These are phyloP conservation scores for Ceratonia siliqua DNA, from an alignment of 306 rosid species.

Conservation along the genomic window DNA sequence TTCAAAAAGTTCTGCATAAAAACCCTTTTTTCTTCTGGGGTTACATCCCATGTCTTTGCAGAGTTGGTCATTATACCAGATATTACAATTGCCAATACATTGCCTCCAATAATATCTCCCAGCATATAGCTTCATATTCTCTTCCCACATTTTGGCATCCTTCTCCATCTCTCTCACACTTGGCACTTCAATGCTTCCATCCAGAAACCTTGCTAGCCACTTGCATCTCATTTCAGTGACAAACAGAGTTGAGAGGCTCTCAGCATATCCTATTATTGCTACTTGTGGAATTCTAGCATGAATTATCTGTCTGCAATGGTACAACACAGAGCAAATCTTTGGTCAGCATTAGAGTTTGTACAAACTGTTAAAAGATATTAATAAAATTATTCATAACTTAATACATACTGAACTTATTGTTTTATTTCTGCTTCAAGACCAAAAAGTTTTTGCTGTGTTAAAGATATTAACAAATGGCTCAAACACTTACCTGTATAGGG, in stretches of 20 bases:
- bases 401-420: too few relatives aligned
- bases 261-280: conserved; percentile 49
- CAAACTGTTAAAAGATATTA: too few relatives aligned
- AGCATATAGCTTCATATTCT: conserved; percentile 28
- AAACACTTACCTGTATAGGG: conserved; percentile 50
- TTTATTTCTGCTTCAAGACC: too few relatives aligned
- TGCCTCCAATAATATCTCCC: conserved; percentile 34
- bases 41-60: conserved; percentile 54
- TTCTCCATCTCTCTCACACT: conserved; percentile 50
- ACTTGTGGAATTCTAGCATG: conserved; percentile 47
- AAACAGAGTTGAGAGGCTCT: conserved; percentile 39
- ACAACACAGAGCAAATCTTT: neutral
- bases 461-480: too few relatives aligned
- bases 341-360: too few relatives aligned
- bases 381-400: too few relatives aligned
- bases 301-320: conserved; percentile 40
- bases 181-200: conserved; percentile 50
- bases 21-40: conserved; percentile 42
- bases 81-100: conserved; percentile 30
- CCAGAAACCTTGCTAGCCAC: conserved; percentile 48
- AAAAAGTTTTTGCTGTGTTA: too few relatives aligned
- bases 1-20: conserved; percentile 36
- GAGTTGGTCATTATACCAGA: conserved; percentile 52
- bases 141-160: conserved; percentile 46
- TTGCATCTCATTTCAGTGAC: conserved; percentile 41